These are phyloP conservation scores for Cercospora sesami DNA, from an alignment of 2,329 filamentous ascomycete genomes.

Conservation along the genomic window DNA sequence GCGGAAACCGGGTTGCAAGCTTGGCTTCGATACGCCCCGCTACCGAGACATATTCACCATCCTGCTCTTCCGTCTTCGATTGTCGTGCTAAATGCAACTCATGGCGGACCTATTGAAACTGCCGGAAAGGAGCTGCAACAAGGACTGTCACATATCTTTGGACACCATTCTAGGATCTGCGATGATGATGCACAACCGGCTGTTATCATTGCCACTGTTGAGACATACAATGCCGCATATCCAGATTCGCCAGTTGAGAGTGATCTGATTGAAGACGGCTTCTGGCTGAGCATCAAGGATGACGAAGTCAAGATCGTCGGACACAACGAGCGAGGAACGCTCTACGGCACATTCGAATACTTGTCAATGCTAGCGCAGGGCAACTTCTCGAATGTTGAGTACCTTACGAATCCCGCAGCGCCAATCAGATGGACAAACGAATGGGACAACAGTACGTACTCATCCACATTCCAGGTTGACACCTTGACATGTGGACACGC, in stretches of 20 bases:
- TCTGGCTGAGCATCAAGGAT: slow-evolving; percentile 56
- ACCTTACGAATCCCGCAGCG: slow-evolving; percentile 58
- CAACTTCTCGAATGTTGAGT: slow-evolving; percentile 52
- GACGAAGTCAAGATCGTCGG: slow-evolving; percentile 59
- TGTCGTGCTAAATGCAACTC: slow-evolving; percentile 53
- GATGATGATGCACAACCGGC: slow-evolving; percentile 34
- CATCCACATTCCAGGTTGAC: slow-evolving; percentile 53
- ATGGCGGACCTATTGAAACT: slow-evolving; percentile 56
- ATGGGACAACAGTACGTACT: slow-evolving; percentile 63
- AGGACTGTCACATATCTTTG: slow-evolving; percentile 60
- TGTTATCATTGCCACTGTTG: slow-evolving; percentile 54
- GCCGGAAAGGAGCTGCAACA: slow-evolving; percentile 57
- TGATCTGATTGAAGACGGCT: slow-evolving; percentile 59
- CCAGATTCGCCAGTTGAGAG: neutral
- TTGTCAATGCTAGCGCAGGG: slow-evolving; percentile 64
- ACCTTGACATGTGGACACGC: neutral
- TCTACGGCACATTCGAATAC: slow-evolving; percentile 70
- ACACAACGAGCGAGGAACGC: slow-evolving; percentile 64
- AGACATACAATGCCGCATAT: slow-evolving; percentile 45
- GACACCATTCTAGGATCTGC: slow-evolving; percentile 41
- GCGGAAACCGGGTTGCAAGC: slow-evolving; percentile 63
- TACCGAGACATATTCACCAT: slow-evolving; percentile 52
- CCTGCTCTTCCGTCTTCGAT: slow-evolving; percentile 54
- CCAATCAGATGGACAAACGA: slow-evolving; percentile 70
- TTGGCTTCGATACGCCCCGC: slow-evolving; percentile 65